These are phyloP conservation scores for Neostapfia colusana DNA, from an alignment of 176 grass and related monocot genomes.

Conservation along the genomic window DNA sequence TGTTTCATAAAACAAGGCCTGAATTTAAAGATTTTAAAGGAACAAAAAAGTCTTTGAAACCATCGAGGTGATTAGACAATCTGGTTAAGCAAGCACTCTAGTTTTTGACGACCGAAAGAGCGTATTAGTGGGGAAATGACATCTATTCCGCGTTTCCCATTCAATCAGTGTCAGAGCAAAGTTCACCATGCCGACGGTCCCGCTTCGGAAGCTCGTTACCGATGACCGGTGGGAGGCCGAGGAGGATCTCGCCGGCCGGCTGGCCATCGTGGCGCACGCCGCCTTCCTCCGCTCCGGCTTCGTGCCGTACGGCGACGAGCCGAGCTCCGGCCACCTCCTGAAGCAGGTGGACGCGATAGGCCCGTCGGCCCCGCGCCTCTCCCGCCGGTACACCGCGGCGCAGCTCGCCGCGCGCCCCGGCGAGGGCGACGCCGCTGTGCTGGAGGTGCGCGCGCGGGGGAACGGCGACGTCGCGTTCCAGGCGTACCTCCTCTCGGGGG, in stretches of 20 bases:
- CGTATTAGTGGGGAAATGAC: not conserved
- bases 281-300: slow-evolving; percentile 5
- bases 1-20: too few species aligned
- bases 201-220: not conserved
- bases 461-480: not conserved
- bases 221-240: not conserved
- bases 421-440: not conserved
- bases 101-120: not conserved
- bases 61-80: not conserved
- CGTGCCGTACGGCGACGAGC: not conserved
- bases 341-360: not conserved
- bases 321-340: not conserved
- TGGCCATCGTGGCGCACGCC: slow-evolving; percentile 1
- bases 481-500: not conserved
- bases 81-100: not conserved
- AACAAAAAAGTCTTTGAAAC: not conserved
- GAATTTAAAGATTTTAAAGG: too few species aligned
- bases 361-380: not conserved
- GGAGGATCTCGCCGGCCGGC: not conserved
- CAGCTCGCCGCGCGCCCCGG: not conserved
- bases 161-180: not conserved
- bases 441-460: not conserved
- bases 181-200: not conserved
- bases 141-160: not conserved
- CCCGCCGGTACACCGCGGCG: not conserved